Conservation (phyloP, 495 filamentous ascomycete genomes). For the Aspergillus cristatus region DNA sequence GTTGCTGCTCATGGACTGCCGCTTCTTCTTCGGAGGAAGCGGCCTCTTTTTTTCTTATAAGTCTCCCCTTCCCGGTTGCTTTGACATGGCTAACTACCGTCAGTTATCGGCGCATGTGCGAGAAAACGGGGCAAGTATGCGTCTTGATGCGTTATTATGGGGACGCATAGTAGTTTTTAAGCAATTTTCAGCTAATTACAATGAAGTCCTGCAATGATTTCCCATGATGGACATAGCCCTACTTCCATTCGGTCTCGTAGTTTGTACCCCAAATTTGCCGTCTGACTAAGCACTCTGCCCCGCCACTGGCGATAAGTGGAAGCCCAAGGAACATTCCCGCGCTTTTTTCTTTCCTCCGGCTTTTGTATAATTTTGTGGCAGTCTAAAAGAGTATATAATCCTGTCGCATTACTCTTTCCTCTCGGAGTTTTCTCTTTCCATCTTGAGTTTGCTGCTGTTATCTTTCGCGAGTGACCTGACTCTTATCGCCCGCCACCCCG, state of each 20-base stretch:
- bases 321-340: constrained; percentile 33
- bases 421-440: too few relatives aligned
- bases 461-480: background rate
- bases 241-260: constrained; percentile 1
- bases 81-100: constrained; percentile 22
- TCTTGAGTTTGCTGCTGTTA: too few relatives aligned
- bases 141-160: too few relatives aligned
- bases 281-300: constrained; percentile 21
- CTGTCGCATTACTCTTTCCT: too few relatives aligned
- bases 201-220: too few relatives aligned
- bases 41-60: constrained; percentile 58
- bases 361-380: too few relatives aligned
- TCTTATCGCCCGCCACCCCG: too few relatives aligned
- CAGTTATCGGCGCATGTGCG: background rate
- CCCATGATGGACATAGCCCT: too few relatives aligned
- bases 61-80: constrained; percentile 26
- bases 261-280: background rate
- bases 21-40: constrained; percentile 35
- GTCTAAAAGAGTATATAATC: too few relatives aligned
- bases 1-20: constrained; percentile 20
- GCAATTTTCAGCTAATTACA: too few relatives aligned
- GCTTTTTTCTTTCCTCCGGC: constrained; percentile 17
- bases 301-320: constrained; percentile 24
- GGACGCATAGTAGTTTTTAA: too few relatives aligned
- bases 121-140: too few relatives aligned